These are phyloP conservation scores for Raffaelea ambrosiae DNA, from an alignment of 2,329 filamentous ascomycete genomes.

Conservation along the genomic window DNA sequence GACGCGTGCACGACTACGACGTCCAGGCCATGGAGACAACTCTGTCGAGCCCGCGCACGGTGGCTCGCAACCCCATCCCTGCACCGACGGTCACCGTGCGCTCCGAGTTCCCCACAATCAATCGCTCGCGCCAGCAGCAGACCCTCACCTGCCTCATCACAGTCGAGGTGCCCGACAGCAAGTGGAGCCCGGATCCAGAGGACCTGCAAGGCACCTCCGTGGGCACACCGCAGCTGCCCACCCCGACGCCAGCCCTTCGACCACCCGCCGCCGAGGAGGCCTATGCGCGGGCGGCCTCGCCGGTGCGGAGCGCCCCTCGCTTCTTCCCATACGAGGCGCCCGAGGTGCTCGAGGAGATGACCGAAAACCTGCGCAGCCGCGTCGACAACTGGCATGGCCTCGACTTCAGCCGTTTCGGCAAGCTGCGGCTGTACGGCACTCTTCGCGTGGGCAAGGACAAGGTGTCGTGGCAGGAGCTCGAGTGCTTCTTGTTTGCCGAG, in stretches of 20 bases:
- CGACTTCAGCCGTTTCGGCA: slow-evolving; percentile 89
- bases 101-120: slow-evolving; percentile 94
- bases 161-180: slow-evolving; percentile 85
- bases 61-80: slow-evolving; percentile 79
- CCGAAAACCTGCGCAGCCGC: slow-evolving; percentile 72
- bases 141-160: slow-evolving; percentile 90
- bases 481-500: slow-evolving; percentile 94
- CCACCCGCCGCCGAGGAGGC: slow-evolving; percentile 36
- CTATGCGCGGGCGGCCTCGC: slow-evolving; percentile 50
- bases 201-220: slow-evolving; percentile 54
- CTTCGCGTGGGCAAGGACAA: slow-evolving; percentile 94
- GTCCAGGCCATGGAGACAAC: slow-evolving; percentile 92
- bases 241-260: slow-evolving; percentile 4
- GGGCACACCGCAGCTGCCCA: slow-evolving; percentile 27
- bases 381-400: slow-evolving; percentile 98
- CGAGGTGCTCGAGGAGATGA: slow-evolving; percentile 74
- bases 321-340: slow-evolving; percentile 67
- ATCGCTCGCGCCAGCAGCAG: slow-evolving; percentile 84
- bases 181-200: slow-evolving; percentile 80
- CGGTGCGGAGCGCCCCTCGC: slow-evolving; percentile 45
- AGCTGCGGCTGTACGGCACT: slow-evolving; percentile 79
- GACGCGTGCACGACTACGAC: slow-evolving; percentile 85
- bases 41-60: slow-evolving; percentile 61
- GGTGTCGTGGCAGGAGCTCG: slow-evolving; percentile 92
- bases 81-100: slow-evolving; percentile 86